phyloP scores from a whole-genome alignment of 805 yeast genomes.

The Saccharomycopsis sp. region DNA sequence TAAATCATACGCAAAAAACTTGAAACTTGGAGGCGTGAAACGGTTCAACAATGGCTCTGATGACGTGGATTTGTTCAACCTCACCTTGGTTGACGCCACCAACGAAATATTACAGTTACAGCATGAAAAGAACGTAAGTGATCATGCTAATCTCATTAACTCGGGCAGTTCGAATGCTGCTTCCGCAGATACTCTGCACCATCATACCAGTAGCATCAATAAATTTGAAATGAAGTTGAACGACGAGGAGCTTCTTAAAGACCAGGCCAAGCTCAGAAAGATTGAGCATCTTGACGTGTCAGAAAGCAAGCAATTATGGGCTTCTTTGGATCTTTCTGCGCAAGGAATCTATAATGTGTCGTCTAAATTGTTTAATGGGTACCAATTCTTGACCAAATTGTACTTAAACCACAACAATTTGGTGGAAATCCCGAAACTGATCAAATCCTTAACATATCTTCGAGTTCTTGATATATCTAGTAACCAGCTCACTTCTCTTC shows the following conservation, averaged over 20 bases:
- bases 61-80: constrained; percentile 20
- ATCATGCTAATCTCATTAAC: constrained; percentile 15
- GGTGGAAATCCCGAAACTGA: constrained; percentile 56
- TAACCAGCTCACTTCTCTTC: constrained; percentile 65
- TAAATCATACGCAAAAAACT: constrained; percentile 67
- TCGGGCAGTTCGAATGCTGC: constrained; percentile 23
- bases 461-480: constrained; percentile 81
- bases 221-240: constrained; percentile 32
- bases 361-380: constrained; percentile 63
- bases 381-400: constrained; percentile 77
- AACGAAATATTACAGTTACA: constrained; percentile 31
- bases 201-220: constrained; percentile 27
- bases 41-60: constrained; percentile 29
- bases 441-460: constrained; percentile 63
- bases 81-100: constrained; percentile 36
- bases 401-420: constrained; percentile 84
- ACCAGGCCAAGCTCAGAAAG: constrained; percentile 39
- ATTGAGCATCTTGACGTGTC: constrained; percentile 23
- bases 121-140: constrained; percentile 24
- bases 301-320: constrained; percentile 77
- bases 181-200: constrained; percentile 25
- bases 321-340: constrained; percentile 86
- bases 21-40: constrained; percentile 37
- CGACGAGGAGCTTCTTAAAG: constrained; percentile 61
- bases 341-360: constrained; percentile 70